A percentile compares a stretch with the other conserved stretches of the same genome.
Conservation (phyloP, 2,329 filamentous ascomycete species). For the Fusarium multiceps region DNA sequence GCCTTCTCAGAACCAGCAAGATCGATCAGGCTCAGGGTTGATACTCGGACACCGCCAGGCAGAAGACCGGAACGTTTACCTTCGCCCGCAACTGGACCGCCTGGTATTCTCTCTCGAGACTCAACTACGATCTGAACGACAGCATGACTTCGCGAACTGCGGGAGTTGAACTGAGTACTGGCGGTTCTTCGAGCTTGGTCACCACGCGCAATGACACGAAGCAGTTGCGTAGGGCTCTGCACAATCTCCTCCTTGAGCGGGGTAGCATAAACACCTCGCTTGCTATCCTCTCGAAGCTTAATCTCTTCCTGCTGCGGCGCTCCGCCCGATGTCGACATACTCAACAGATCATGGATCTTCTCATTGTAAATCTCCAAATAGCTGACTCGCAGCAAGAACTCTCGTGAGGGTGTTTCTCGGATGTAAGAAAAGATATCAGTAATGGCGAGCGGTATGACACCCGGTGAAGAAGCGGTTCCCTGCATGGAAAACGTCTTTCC, state of each 20-base stretch:
- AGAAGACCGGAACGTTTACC: constrained; percentile 75
- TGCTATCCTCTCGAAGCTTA: constrained; percentile 95
- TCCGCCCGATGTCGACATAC: constrained; percentile 72
- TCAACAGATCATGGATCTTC: constrained; percentile 92
- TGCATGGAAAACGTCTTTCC: constrained; percentile 99
- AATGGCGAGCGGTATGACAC: constrained; percentile 96
- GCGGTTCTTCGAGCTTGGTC: constrained; percentile 90
- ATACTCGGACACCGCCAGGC: constrained; percentile 93
- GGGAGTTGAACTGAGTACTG: constrained; percentile 95
- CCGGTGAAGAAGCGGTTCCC: constrained; percentile 92
- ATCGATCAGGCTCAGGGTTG: constrained; percentile 94
- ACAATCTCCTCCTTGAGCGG: constrained; percentile 98
- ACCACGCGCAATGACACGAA: constrained; percentile 93
- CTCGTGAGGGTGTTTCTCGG: constrained; percentile 91
- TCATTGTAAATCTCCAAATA: constrained; percentile 99
- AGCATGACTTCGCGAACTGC: constrained; percentile 96
- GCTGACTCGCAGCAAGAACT: constrained; percentile 94
- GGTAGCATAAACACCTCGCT: constrained; percentile 94
- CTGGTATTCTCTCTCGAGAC: constrained; percentile 85
- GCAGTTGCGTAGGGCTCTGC: constrained; percentile 93
- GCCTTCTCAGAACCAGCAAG: constrained; percentile 96
- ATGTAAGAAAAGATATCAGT: constrained; percentile 99
- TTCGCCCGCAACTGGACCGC: constrained; percentile 51
- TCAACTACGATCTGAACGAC: constrained; percentile 99
- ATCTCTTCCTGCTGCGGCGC: constrained; percentile 84